These are phyloP conservation scores for Melaleuca alternifolia DNA, from an alignment of 345 rosid species.

Conservation along the genomic window DNA sequence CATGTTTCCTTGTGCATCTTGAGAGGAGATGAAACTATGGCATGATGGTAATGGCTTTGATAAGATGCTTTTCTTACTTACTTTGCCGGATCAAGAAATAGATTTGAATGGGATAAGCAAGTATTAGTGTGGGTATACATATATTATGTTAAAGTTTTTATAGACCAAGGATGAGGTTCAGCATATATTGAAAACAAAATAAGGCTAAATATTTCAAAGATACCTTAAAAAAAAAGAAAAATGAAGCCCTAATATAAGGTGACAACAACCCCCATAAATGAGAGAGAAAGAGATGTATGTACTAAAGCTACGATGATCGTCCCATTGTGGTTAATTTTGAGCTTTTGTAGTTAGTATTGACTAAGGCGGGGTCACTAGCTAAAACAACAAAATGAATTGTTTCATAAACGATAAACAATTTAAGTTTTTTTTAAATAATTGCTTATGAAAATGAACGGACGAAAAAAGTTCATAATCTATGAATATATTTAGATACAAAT, in stretches of 20 bases:
- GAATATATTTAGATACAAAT: too few species aligned
- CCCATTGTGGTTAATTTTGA: neutral
- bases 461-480: too few species aligned
- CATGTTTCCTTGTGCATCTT: neutral
- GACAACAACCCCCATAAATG: accelerated
- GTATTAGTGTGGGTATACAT: neutral
- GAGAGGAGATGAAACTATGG: neutral
- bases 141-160: neutral
- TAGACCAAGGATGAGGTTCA: neutral
- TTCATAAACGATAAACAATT: too few species aligned
- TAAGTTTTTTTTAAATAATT: too few species aligned
- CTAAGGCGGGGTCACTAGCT: neutral
- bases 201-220: neutral
- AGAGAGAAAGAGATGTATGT: neutral
- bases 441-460: too few species aligned
- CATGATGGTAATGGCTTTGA: neutral
- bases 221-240: neutral
- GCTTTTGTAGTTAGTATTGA: neutral
- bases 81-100: neutral
- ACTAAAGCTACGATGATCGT: neutral
- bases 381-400: neutral
- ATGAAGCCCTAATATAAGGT: neutral
- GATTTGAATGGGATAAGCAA: too few species aligned
- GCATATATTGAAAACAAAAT: neutral
- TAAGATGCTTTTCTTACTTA: neutral